Conservation (phyloP, 495 filamentous ascomycete species). For the Penicillium turbatum region DNA sequence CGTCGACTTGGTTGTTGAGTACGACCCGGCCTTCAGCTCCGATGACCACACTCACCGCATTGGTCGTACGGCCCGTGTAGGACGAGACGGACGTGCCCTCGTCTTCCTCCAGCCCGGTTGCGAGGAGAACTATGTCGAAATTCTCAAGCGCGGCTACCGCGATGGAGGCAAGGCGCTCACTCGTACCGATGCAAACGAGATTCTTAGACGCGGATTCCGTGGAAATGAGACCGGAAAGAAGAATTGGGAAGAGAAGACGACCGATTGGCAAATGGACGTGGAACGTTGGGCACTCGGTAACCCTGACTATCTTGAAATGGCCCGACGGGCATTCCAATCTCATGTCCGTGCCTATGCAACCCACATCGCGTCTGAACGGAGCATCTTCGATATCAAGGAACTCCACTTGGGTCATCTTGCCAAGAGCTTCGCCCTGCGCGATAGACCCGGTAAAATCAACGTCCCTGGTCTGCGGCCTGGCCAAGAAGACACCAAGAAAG, state of each 20-base stretch:
- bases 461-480: conserved; percentile 55
- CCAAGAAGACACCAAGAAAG: conserved; percentile 44
- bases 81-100: conserved; percentile 77
- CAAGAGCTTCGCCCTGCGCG: conserved; percentile 85
- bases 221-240: conserved; percentile 37
- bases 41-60: conserved; percentile 93
- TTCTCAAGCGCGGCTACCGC: conserved; percentile 59
- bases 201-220: conserved; percentile 58
- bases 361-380: conserved; percentile 76
- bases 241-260: conserved; percentile 66
- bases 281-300: conserved; percentile 67
- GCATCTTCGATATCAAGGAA: conserved; percentile 80
- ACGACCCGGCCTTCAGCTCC: conserved; percentile 85
- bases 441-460: conserved; percentile 81
- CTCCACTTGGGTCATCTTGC: conserved; percentile 91
- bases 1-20: conserved; percentile 89
- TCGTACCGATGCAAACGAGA: conserved; percentile 54
- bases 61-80: conserved; percentile 89
- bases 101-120: conserved; percentile 86
- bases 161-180: conserved; percentile 51
- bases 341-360: conserved; percentile 94
- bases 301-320: conserved; percentile 61
- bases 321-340: conserved; percentile 77
- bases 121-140: conserved; percentile 82
- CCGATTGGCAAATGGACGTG: conserved; percentile 70